Evolutionary conservation across 2,329 filamentous ascomycete species (phyloP).

Genomic region (Fusarium sp.): DNA sequence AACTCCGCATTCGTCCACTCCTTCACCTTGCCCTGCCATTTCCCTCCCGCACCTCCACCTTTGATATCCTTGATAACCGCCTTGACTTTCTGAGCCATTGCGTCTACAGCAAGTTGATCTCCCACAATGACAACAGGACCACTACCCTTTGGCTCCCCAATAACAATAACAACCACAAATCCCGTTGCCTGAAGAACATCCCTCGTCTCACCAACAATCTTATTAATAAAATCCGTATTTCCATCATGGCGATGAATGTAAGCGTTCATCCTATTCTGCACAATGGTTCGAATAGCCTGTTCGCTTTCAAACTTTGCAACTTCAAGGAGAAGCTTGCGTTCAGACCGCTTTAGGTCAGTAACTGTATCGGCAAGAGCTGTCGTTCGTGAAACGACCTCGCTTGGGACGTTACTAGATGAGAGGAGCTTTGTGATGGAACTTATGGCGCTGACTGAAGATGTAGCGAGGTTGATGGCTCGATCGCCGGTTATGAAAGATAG

Average conservation of each 20-base stretch:
- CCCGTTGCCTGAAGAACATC: slow-evolving; percentile 33
- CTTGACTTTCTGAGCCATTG: slow-evolving; percentile 32
- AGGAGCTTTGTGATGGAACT: slow-evolving; percentile 42
- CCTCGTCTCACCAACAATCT: slow-evolving; percentile 42
- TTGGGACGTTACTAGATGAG: slow-evolving; percentile 41
- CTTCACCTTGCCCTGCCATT: slow-evolving; percentile 51
- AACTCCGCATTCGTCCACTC: slow-evolving; percentile 47
- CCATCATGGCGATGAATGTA: slow-evolving; percentile 46
- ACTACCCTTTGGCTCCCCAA: slow-evolving; percentile 42
- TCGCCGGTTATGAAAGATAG: slow-evolving; percentile 49
- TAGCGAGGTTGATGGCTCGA: slow-evolving; percentile 44
- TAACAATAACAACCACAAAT: slow-evolving; percentile 42
- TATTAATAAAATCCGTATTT: slow-evolving; percentile 49
- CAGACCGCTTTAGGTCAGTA: slow-evolving; percentile 40
- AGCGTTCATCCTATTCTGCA: slow-evolving; percentile 35
- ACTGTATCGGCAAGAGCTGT: slow-evolving; percentile 28
- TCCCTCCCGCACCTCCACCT: slow-evolving; percentile 47
- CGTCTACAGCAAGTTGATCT: slow-evolving; percentile 38
- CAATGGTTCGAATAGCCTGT: slow-evolving; percentile 20
- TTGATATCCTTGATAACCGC: slow-evolving; percentile 42
- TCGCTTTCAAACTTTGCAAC: slow-evolving; percentile 49
- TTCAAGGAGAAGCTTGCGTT: slow-evolving; percentile 48
- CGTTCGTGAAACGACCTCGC: slow-evolving; percentile 38
- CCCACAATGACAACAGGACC: slow-evolving; percentile 47
- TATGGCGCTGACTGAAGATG: slow-evolving; percentile 41